Base-by-base conservation (phyloP, 2,329 filamentous ascomycete species). In the Fusarium agapanthi region DNA sequence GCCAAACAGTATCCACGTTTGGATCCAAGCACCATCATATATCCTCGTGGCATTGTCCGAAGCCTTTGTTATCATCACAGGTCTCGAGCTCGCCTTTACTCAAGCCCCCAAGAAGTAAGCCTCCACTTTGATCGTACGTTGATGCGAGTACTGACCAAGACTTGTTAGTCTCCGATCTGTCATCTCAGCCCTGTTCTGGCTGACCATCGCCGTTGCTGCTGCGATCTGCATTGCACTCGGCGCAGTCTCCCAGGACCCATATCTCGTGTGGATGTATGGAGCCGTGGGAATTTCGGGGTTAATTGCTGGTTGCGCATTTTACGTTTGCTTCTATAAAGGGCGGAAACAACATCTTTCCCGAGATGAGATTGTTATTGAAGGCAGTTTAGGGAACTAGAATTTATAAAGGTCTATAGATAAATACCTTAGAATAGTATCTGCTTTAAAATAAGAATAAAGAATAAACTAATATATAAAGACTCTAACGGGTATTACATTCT, bases 181-280 rank as follows among this genome's bases (percentile, higher is more conserved):
- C 7, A 64, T 64, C 20, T 64, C 55, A 4, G 61, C 61, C 16
- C 44, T 64, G 7, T 64, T 64, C 18, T 64, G 61, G 61, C 6
- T 64, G 11, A 64, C 61, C 3, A 64, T 64, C 3, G 61, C 61
- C 0, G 30, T 64, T 12, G 61, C 61, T 20, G 55, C 61, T 5
- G 61, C 61, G 3, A 64, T 64, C 7, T 64, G 61, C 11, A 64
- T 61, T 22, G 55, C 61, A 0, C 35, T 64, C 0, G 55, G 61
- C 1, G 44, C 32, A 10, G 55, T 64, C 0, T 64, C 61, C 0
- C 55, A 61, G 14, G 61, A 64, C 9, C 55, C 61, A 5, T 64
- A 64, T 18, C 32, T 64, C 0, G 61, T 64, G 18, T 64, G 61
- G 61, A 64, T 64, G 61, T 64, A 64, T 61, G 61, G 35, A 3